These are phyloP conservation scores for Nigrospora osmanthi DNA, from an alignment of 2,329 filamentous ascomycete species.

Conservation along the genomic window DNA sequence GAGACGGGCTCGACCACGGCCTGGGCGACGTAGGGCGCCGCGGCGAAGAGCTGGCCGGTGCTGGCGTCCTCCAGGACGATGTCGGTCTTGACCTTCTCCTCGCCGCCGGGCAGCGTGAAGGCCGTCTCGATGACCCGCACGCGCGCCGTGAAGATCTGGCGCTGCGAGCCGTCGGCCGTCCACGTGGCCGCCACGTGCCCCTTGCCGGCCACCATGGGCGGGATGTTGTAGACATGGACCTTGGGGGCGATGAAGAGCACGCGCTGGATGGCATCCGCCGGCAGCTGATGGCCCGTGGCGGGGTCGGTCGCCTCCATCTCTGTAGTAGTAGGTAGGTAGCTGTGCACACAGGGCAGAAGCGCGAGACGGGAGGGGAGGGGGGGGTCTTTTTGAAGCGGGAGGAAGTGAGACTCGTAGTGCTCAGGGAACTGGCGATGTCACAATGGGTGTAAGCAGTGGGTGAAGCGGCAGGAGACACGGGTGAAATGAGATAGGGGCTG, in stretches of 20 bases:
- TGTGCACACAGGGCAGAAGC: no score
- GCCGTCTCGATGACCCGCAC: slow-evolving; percentile 73
- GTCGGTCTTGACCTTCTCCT: slow-evolving; percentile 60
- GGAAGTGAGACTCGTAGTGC: no score
- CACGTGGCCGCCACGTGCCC: slow-evolving; percentile 73
- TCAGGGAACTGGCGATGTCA: no score
- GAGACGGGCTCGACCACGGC: slow-evolving; percentile 67
- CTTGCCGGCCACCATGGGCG: slow-evolving; percentile 67
- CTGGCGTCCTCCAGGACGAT: slow-evolving; percentile 71
- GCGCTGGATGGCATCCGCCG: slow-evolving; percentile 73
- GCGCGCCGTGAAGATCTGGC: slow-evolving; percentile 80
- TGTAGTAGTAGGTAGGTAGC: no score
- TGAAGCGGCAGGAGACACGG: no score
- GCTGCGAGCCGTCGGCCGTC: slow-evolving; percentile 61
- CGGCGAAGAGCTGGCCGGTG: slow-evolving; percentile 72
- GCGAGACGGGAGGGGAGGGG: no score
- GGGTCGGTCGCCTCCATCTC: slow-evolving; percentile 63
- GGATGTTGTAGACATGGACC: slow-evolving; percentile 84
- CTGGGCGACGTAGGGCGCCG: slow-evolving; percentile 64
- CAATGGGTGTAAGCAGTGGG: no score
- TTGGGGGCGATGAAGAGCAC: slow-evolving; percentile 68
- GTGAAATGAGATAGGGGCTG: no score
- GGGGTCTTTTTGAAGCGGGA: no score
- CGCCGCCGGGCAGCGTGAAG: slow-evolving; percentile 33
- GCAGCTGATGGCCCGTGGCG: slow-evolving; percentile 59